Evolutionary conservation across 2,329 filamentous ascomycete genomes (phyloP), one percentile per base, ranked within the genome.

Genomic region (Diaporthe citri): DNA sequence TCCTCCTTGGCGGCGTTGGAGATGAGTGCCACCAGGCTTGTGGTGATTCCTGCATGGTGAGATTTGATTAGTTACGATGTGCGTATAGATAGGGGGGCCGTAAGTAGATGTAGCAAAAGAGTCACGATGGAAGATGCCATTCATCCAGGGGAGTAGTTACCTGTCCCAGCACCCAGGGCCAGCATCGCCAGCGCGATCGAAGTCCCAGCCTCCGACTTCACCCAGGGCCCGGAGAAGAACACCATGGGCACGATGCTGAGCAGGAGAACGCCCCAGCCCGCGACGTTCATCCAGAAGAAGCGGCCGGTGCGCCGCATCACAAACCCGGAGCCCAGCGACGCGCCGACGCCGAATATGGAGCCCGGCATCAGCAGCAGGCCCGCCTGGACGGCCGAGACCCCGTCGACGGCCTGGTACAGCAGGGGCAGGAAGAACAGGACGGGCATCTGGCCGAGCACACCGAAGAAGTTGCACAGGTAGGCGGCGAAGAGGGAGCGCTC

Each of bases 341-440:
- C 93, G 4, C 82, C 81, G 3, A 95, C 93, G 36, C 89, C 76
- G 7, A 85, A 84, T 4, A 92, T 56, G 77, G 94, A 93, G 72
- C 87, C 87, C 0, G 94, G 94, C 43, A 96, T 85, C 25, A 96
- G 87, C 46, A 91, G 85, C 1, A 93, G 75, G 1, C 93, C 93
- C 5, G 93, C 90, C 72, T 86, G 82, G 0, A 92, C 91, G 1
- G 94, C 92, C 5, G 88, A 89, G 34, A 91, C 84, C 7, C 90
- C 90, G 67, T 93, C 87, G 0, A 93, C 92, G 7, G 92, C 93
- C 83, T 96, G 94, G 83, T 94, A 94, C 83, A 93, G 95, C 2
- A 96, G 86, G 1, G 94, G 93, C n/a, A 94, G 85, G 83, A 94
- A 94, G 85, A 95, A 96, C 5, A 94, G 77, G 1, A 88, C 84